These are phyloP conservation scores for Pholiota conissans DNA, from an alignment of 768 basidiomycete genomes.

Conservation along the genomic window DNA sequence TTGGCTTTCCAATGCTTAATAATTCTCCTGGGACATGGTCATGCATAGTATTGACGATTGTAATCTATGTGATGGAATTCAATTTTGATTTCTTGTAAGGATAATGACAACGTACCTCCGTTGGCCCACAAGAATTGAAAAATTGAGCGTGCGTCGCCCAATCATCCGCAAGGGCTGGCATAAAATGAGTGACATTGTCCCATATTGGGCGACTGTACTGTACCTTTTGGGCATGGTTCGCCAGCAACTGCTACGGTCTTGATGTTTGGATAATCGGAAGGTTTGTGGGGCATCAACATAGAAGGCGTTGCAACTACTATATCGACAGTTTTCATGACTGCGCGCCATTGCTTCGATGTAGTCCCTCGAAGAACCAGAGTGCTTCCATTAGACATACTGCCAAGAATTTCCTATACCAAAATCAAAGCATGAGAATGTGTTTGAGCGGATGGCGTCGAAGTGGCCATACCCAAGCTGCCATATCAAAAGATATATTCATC, in stretches of 20 bases:
- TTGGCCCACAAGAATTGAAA: conserved; percentile 58
- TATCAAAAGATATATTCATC: conserved; percentile 66
- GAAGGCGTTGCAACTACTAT: conserved; percentile 58
- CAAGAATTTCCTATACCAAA: conserved; percentile 52
- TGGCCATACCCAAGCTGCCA: conserved; percentile 56
- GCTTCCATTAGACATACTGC: conserved; percentile 51
- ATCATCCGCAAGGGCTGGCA: conserved; percentile 37
- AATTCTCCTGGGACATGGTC: conserved; percentile 39
- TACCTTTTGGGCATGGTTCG: conserved; percentile 58
- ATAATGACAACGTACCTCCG: conserved; percentile 38
- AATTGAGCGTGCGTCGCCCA: conserved; percentile 46
- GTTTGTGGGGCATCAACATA: conserved; percentile 52
- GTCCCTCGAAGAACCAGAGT: conserved; percentile 57
- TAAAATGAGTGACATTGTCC: too few species aligned
- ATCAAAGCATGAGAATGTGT: conserved; percentile 29
- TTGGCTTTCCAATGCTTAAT: conserved; percentile 51
- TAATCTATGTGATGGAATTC: conserved; percentile 34
- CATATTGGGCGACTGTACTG: too few species aligned
- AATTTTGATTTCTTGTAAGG: background rate
- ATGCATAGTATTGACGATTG: conserved; percentile 59
- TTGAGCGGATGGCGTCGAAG: background rate
- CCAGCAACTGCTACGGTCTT: conserved; percentile 55
- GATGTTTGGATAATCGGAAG: conserved; percentile 53
- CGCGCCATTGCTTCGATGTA: conserved; percentile 50
- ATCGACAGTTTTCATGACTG: conserved; percentile 51